These are phyloP conservation scores for Candida odintsovae DNA, from an alignment of 805 yeast species.

Conservation along the genomic window DNA sequence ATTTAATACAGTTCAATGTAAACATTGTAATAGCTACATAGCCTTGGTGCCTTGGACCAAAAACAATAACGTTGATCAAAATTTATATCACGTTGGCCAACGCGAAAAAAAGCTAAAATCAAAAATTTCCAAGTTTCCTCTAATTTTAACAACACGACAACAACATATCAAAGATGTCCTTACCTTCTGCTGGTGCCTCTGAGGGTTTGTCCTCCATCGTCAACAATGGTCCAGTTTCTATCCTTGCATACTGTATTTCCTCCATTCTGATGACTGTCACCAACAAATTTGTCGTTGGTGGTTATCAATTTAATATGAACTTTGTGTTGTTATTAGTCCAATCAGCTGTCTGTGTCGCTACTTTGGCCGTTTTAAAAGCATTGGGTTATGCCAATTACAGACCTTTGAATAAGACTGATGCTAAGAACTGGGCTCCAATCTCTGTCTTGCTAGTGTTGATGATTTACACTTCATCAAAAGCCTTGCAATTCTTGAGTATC, in stretches of 20 bases:
- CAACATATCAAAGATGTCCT: constrained; percentile 4
- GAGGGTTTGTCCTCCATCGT: constrained; percentile 28
- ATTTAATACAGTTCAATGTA: too few species aligned
- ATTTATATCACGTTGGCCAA: too few species aligned
- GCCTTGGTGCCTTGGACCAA: too few species aligned
- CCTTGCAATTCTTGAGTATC: constrained; percentile 82
- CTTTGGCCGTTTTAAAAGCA: constrained; percentile 67
- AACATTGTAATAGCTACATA: too few species aligned
- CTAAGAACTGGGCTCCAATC: constrained; percentile 94
- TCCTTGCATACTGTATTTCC: constrained; percentile 81
- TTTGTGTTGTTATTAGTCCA: constrained; percentile 87
- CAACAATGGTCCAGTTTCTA: constrained; percentile 55
- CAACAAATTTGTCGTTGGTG: constrained; percentile 83
- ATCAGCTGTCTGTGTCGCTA: constrained; percentile 72
- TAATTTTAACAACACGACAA: neutral
- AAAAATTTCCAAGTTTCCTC: neutral
- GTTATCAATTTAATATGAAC: constrained; percentile 73
- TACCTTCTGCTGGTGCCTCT: constrained; percentile 18
- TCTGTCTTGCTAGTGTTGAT: constrained; percentile 82
- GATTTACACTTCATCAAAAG: constrained; percentile 96
- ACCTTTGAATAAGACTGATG: constrained; percentile 78
- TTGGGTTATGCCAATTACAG: constrained; percentile 81
- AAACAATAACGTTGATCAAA: too few species aligned
- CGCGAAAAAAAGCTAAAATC: neutral
- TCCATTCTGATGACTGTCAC: constrained; percentile 97